Percentiles rank a stretch among this genome's conserved stretches.
phyloP scores from a whole-genome alignment of 805 yeast genomes.

The Wickerhamiella parazyma region DNA sequence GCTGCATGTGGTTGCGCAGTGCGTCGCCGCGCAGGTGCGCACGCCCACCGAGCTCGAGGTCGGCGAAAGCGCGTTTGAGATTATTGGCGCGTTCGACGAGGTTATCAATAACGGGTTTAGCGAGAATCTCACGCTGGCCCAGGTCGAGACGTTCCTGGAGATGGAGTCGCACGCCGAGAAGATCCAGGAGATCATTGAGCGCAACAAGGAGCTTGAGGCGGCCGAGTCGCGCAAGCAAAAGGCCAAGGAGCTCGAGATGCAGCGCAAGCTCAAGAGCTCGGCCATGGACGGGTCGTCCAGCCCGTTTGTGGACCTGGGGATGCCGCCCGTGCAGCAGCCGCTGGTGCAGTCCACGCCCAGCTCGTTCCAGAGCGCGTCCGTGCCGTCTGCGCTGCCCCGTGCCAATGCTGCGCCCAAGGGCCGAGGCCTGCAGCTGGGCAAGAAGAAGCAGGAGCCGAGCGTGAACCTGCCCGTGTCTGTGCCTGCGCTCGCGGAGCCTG shows the following conservation, averaged over 20 bases:
- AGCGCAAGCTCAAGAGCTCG: conserved; percentile 33
- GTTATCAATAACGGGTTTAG: conserved; percentile 79
- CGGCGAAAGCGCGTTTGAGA: conserved; percentile 72
- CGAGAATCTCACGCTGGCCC: conserved; percentile 69
- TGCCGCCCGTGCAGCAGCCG: not conserved
- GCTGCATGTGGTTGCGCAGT: conserved; percentile 68
- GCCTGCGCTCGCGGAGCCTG: conserved; percentile 12
- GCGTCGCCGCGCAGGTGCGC: conserved; percentile 54
- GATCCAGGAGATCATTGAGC: conserved; percentile 93
- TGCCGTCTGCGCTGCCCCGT: not conserved
- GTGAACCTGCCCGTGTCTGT: not conserved
- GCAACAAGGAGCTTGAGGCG: conserved; percentile 94
- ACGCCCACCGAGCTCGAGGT: conserved; percentile 60
- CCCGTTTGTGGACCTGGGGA: conserved; percentile 3
- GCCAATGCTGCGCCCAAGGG: conserved; percentile 34
- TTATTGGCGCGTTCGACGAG: conserved; percentile 87
- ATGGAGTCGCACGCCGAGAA: conserved; percentile 99
- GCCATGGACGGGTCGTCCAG: conserved; percentile 12
- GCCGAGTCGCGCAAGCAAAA: conserved; percentile 92
- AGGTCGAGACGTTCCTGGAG: conserved; percentile 77
- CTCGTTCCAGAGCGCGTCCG: not conserved
- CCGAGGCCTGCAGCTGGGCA: conserved; percentile 71
- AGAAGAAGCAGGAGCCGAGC: conserved; percentile 23
- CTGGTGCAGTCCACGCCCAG: not conserved
- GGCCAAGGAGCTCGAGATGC: conserved; percentile 62